Percentiles rank a stretch among this genome's conserved stretches.
phyloP scores from a whole-genome alignment of 495 filamentous ascomycete species.

The Daldinia vernicosa region DNA sequence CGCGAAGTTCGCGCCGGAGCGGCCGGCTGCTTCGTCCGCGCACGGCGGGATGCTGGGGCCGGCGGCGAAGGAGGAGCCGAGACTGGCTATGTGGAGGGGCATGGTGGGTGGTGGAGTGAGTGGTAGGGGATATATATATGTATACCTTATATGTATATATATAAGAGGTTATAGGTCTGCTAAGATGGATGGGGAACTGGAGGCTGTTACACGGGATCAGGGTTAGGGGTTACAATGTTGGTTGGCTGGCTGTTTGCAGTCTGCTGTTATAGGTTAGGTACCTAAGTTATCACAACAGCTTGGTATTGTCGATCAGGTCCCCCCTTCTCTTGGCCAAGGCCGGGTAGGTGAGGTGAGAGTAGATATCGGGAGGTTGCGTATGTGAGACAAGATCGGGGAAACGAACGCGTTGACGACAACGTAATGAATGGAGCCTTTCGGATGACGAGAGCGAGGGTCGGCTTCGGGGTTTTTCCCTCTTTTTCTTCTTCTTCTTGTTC shows the following conservation, averaged over 20 bases:
- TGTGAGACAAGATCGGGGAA: background rate
- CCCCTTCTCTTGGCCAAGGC: background rate
- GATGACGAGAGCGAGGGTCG: background rate
- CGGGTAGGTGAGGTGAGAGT: background rate
- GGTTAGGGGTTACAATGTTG: background rate
- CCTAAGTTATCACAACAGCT: background rate
- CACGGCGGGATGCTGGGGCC: constrained; percentile 56
- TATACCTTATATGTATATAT: too few relatives aligned
- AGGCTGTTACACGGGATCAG: background rate
- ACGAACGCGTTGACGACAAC: background rate
- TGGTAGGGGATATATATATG: background rate
- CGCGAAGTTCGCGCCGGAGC: constrained; percentile 55
- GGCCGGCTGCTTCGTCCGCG: constrained; percentile 45
- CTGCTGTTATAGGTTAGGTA: too few relatives aligned
- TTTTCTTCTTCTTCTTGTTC: background rate
- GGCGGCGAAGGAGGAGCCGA: constrained; percentile 58
- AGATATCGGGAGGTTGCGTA: background rate
- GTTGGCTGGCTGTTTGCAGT: background rate
- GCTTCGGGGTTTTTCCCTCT: background rate
- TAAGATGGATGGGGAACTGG: background rate
- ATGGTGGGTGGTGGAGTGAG: background rate
- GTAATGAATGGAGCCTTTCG: background rate
- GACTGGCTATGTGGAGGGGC: constrained; percentile 48
- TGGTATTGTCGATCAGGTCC: background rate
- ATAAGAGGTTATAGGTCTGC: background rate